Evolutionary conservation across 805 yeast genomes (phyloP), one percentile per base, ranked within the genome.

Genomic region (Metschnikowia koreensis): DNA sequence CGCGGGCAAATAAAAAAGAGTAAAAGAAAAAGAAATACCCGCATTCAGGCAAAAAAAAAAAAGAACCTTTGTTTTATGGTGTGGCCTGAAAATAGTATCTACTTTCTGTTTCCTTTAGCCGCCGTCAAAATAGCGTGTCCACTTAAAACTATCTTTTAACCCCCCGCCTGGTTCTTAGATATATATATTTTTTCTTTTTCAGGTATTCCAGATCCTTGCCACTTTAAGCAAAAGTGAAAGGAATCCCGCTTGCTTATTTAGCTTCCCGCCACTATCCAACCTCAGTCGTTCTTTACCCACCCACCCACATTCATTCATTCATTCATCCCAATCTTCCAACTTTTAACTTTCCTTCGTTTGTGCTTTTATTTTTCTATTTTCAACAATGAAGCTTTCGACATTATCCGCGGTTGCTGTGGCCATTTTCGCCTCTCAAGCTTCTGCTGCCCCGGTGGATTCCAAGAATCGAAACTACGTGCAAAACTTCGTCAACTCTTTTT

Each of bases 271-370:
- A 50, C 65, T 57, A 53, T 53, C 65, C 59, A 54, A 64, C 67
- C 56, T 49, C 59, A 54, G 67, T 64, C 67, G 46, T 56, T 64
- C 67, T 51, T 63, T 54, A 51, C 44, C 41, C 44, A 31, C 33
- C 27, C 27, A 26, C 12, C n/a, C 36, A 26, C 15, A 11, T 31
- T 12, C 10, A 10, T 31, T 12, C 34, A 2, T 31, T 31, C 10
- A 2, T 31, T 31, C 22, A 3, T 31, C 6, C 13, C 34, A 12
- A 2, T 2, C 13, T 31, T 31, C 34, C 34, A 9, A 31, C 34
- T 31, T 9, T 3, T 31, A 22, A 22, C 22, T 22, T 22, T 22
- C 22, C 22, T 31, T 31, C 13, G 34, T 31, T 31, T 31, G 10
- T 31, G 34, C 2, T 6, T 31, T 6, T 31, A 41, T 41, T 29